These are phyloP conservation scores for Oryza coarctata DNA, from an alignment of 176 grass and related monocot genomes.

Conservation along the genomic window DNA sequence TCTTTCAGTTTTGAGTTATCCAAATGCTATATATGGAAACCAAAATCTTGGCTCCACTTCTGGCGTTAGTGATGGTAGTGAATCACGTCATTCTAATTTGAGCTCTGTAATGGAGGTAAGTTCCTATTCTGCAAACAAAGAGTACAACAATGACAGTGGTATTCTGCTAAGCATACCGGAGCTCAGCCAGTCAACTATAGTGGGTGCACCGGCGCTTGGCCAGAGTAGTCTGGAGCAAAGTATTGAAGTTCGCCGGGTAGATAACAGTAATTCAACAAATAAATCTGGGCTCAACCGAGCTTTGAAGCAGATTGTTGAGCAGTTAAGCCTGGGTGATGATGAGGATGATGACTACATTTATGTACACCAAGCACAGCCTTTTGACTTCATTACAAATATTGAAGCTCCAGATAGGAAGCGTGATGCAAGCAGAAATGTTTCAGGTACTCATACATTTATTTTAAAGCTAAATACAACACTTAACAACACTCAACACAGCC, in stretches of 20 bases:
- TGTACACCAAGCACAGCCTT: slow-evolving; percentile 35
- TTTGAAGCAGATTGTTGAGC: slow-evolving; percentile 68
- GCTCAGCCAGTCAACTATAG: slow-evolving; percentile 6
- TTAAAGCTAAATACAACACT: slow-evolving; percentile 21
- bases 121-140: slow-evolving; percentile 53
- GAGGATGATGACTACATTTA: slow-evolving; percentile 74
- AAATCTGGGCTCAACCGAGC: slow-evolving; percentile 67
- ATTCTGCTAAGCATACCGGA: slow-evolving; percentile 36
- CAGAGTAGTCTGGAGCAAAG: slow-evolving; percentile 23
- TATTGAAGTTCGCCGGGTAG: slow-evolving; percentile 38
- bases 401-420: slow-evolving; percentile 33
- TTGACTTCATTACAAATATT: slow-evolving; percentile 22
- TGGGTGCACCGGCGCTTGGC: not conserved
- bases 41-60: slow-evolving; percentile 37
- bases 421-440: slow-evolving; percentile 37
- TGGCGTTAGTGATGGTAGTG: slow-evolving; percentile 45
- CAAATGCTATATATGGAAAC: slow-evolving; percentile 32
- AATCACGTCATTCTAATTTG: slow-evolving; percentile 55
- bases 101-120: slow-evolving; percentile 77
- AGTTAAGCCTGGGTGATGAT: slow-evolving; percentile 88
- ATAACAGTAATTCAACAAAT: slow-evolving; percentile 40
- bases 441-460: slow-evolving; percentile 36
- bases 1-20: slow-evolving; percentile 45
- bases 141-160: slow-evolving; percentile 21
- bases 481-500: no score